Evolutionary conservation across 441 rosid species (phyloP).

Genomic region (Kokia cookei): DNA sequence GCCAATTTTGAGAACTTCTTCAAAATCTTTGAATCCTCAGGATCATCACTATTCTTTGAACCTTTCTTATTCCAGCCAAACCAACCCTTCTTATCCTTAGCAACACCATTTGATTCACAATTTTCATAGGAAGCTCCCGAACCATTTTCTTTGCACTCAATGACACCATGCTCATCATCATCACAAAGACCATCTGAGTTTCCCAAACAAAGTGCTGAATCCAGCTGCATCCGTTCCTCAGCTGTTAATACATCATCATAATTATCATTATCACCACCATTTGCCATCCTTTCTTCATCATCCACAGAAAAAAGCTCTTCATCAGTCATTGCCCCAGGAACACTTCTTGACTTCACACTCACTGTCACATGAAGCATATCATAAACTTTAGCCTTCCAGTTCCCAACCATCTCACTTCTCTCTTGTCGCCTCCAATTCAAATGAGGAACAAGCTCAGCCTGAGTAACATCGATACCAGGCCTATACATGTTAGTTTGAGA

Average conservation of each 20-base stretch:
- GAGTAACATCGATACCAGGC: constrained; percentile 96
- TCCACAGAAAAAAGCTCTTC: constrained; percentile 91
- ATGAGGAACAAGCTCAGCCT: constrained; percentile 90
- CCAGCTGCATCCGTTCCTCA: constrained; percentile 81
- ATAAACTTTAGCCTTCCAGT: constrained; percentile 92
- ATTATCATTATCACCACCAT: constrained; percentile 56
- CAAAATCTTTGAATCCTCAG: constrained; percentile 63
- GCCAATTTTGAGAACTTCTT: constrained; percentile 67
- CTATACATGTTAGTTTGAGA: constrained; percentile 98
- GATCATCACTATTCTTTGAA: constrained; percentile 46
- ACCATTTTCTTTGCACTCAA: constrained; percentile 52
- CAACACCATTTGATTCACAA: constrained; percentile 51
- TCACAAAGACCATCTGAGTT: constrained; percentile 59
- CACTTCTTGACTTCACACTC: constrained; percentile 94
- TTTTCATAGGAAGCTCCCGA: constrained; percentile 43
- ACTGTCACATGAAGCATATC: constrained; percentile 99
- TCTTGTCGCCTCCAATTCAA: constrained; percentile 97
- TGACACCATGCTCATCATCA: constrained; percentile 61
- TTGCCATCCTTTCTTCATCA: constrained; percentile 58
- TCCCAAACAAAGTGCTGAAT: constrained; percentile 66
- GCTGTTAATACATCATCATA: constrained; percentile 77
- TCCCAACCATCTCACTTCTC: constrained; percentile 88
- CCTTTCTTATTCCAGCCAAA: constrained; percentile 93
- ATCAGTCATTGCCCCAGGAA: constrained; percentile 99
- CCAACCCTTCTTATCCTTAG: constrained; percentile 92